phyloP scores from a whole-genome alignment of 2,329 filamentous ascomycete genomes.

The Thielaviopsis euricoi region DNA sequence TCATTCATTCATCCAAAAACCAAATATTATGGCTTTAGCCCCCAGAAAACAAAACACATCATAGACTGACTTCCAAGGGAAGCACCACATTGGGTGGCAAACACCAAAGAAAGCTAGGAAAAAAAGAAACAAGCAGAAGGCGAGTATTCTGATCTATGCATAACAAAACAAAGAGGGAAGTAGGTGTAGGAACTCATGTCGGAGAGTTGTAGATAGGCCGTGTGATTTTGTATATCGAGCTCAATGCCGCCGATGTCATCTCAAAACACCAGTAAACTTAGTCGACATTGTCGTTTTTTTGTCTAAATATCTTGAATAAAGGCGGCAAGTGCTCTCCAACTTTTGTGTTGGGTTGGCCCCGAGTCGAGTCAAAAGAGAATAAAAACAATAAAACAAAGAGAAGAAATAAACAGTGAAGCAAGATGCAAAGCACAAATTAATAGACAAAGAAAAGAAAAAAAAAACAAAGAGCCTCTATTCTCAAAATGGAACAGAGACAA shows the following conservation, averaged over 20 bases:
- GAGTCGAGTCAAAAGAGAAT: not conserved
- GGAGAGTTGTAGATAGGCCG: slow-evolving; percentile 14
- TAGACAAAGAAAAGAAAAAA: slow-evolving; percentile 12
- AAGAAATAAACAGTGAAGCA: slow-evolving; percentile 13
- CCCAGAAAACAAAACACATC: slow-evolving; percentile 2
- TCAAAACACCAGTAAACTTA: not conserved
- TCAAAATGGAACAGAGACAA: slow-evolving; percentile 9
- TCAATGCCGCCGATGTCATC: not conserved
- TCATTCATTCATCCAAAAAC: slow-evolving; percentile 27
- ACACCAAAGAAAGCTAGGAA: not conserved
- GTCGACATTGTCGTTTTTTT: too few relatives aligned
- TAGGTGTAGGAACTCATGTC: slow-evolving; percentile 20
- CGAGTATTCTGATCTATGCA: not conserved
- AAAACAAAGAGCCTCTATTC: slow-evolving; percentile 9
- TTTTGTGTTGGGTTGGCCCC: too few relatives aligned
- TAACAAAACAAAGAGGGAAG: slow-evolving; percentile 17
- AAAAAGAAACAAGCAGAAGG: not conserved
- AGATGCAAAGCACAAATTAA: slow-evolving; percentile 13
- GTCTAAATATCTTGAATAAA: too few relatives aligned
- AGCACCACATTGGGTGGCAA: not conserved
- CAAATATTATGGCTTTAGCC: not conserved
- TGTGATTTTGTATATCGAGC: slow-evolving; percentile 14
- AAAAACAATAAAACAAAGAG: slow-evolving; percentile 17
- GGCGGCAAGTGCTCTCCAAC: too few relatives aligned
- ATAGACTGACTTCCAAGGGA: not conserved